Evolutionary conservation across 1,284 basidiomycete genomes (phyloP).

Genomic region (Ustilago bromivora): DNA sequence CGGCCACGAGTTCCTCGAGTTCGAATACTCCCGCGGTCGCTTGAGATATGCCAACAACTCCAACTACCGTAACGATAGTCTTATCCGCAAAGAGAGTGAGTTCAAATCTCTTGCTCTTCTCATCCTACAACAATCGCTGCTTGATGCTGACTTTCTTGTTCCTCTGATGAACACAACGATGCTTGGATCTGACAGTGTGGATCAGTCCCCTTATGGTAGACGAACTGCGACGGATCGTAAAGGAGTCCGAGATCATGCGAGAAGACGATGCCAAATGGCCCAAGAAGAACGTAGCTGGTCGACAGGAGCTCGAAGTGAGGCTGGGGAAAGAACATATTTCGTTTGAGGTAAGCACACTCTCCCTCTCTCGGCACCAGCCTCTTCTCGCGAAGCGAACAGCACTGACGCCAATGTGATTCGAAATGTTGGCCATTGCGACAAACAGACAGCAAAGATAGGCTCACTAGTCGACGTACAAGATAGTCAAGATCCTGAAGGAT

Average conservation of each 20-base stretch:
- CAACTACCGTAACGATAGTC: constrained; percentile 95
- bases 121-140: background rate
- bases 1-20: constrained; percentile 83
- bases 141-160: background rate
- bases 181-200: constrained; percentile 79
- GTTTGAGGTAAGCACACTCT: constrained; percentile 81
- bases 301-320: constrained; percentile 95
- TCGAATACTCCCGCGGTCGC: constrained; percentile 95
- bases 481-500: constrained; percentile 94
- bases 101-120: background rate
- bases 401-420: background rate
- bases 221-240: constrained; percentile 94
- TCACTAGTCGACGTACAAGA: constrained; percentile 96
- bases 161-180: background rate
- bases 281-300: constrained; percentile 96
- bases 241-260: constrained; percentile 93
- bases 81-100: constrained; percentile 98
- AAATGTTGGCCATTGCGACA: no score
- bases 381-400: background rate
- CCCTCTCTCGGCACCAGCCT: no score
- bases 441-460: constrained; percentile 95
- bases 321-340: constrained; percentile 95
- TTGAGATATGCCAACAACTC: constrained; percentile 99
- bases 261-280: constrained; percentile 99
- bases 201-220: constrained; percentile 89